phyloP scores from a whole-genome alignment of 2,329 filamentous ascomycete genomes.

The Exophiala alcalophila region DNA sequence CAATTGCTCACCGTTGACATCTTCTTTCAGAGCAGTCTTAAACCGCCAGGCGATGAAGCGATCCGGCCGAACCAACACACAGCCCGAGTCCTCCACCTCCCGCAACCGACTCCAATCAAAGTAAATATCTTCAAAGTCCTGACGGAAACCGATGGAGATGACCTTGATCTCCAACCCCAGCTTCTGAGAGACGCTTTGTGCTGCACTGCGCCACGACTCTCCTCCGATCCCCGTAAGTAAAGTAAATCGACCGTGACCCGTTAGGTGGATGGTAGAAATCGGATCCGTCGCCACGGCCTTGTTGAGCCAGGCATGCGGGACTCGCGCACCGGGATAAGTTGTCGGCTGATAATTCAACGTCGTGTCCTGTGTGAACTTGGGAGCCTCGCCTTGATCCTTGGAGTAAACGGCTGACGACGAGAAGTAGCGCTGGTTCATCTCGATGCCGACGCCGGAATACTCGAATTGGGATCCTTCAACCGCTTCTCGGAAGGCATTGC shows the following conservation, averaged over 20 bases:
- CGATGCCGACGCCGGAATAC: conserved; percentile 55
- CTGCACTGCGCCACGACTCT: conserved; percentile 52
- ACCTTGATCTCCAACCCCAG: conserved; percentile 49
- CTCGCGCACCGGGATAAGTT: conserved; percentile 57
- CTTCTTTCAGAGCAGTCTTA: too few relatives aligned
- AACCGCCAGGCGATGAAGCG: conserved; percentile 59
- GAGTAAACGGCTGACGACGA: conserved; percentile 43
- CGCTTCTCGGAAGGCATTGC: conserved; percentile 1
- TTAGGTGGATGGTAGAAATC: conserved; percentile 59
- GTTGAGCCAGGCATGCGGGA: conserved; percentile 64
- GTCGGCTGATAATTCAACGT: conserved; percentile 44
- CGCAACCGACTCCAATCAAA: conserved; percentile 56
- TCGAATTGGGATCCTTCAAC: conserved; percentile 29
- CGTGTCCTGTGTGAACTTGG: conserved; percentile 36
- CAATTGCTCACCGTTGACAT: too few relatives aligned
- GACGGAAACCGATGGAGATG: conserved; percentile 55
- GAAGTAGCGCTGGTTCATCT: conserved; percentile 58
- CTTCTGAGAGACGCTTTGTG: conserved; percentile 36
- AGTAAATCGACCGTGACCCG: conserved; percentile 53
- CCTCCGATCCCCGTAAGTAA: conserved; percentile 56
- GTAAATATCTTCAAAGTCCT: conserved; percentile 62
- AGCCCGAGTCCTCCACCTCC: conserved; percentile 57
- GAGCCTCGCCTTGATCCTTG: conserved; percentile 39
- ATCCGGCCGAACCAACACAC: conserved; percentile 58
- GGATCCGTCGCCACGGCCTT: conserved; percentile 40